Percentiles rank a stretch among this genome's conserved stretches.
Conservation (phyloP, 805 yeast species). For the Yarrowia sp. region DNA sequence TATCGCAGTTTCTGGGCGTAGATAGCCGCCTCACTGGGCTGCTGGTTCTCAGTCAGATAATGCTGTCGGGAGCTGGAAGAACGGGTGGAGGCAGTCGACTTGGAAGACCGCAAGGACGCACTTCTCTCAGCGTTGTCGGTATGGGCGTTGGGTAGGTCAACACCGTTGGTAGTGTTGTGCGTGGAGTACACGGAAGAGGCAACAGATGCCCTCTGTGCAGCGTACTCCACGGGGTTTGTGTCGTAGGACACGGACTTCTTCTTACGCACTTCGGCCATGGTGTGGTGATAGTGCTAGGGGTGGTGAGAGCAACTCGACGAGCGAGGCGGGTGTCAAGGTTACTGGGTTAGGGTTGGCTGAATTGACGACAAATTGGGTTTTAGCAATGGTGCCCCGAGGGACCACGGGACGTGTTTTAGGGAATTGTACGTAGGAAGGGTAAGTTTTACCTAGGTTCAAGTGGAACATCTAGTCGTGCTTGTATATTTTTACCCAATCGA, state of each 20-base stretch:
- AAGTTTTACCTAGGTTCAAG: constrained; percentile 9
- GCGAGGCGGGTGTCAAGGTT: constrained; percentile 38
- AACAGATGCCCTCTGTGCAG: constrained; percentile 34
- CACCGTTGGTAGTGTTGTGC: constrained; percentile 39
- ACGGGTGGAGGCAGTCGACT: constrained; percentile 35
- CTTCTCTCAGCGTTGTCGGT: constrained; percentile 27
- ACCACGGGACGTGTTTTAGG: constrained; percentile 36
- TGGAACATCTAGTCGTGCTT: neutral
- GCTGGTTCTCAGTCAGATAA: constrained; percentile 30
- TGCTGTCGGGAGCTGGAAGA: constrained; percentile 37
- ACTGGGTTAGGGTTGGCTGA: constrained; percentile 21
- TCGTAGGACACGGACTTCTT: constrained; percentile 39
- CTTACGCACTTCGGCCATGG: constrained; percentile 39
- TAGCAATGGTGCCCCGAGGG: constrained; percentile 34
- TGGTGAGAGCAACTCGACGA: constrained; percentile 38
- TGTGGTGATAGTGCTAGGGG: constrained; percentile 37
- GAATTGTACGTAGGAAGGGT: neutral
- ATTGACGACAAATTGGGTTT: constrained; percentile 15
- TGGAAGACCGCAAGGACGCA: constrained; percentile 33
- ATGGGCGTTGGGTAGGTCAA: constrained; percentile 37
- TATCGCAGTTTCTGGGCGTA: constrained; percentile 49
- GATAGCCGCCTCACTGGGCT: constrained; percentile 37
- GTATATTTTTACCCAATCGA: neutral
- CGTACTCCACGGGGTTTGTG: constrained; percentile 37
- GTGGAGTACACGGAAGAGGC: constrained; percentile 35